Evolutionary conservation across 177 flowering plant species (phyloP).

Genomic region (Vitis hybrid): DNA sequence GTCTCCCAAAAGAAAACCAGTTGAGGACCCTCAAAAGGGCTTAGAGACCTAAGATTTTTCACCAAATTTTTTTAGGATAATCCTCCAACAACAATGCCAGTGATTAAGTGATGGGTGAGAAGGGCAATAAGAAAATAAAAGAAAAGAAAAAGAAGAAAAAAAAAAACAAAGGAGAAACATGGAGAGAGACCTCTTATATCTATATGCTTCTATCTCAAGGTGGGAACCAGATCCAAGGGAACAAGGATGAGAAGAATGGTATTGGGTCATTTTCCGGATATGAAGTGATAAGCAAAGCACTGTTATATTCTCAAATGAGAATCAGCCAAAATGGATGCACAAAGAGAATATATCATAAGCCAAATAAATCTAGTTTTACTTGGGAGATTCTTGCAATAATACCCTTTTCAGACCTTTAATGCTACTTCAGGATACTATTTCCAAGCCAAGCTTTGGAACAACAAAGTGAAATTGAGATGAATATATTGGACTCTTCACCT

Average conservation of each 20-base stretch:
- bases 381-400: neutral
- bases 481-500: neutral
- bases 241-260: neutral
- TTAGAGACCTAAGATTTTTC: too few relatives aligned
- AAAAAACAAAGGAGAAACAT: too few relatives aligned
- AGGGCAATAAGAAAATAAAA: too few relatives aligned
- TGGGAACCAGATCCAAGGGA: slow-evolving; percentile 6
- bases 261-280: slow-evolving; percentile 3
- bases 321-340: slow-evolving; percentile 2
- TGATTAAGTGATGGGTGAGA: too few relatives aligned
- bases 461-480: neutral
- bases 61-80: too few relatives aligned
- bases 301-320: slow-evolving; percentile 6
- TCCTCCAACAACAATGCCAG: too few relatives aligned
- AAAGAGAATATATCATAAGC: neutral
- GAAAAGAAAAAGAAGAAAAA: too few relatives aligned
- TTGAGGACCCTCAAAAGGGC: too few relatives aligned
- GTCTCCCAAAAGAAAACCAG: too few relatives aligned
- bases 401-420: neutral
- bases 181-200: neutral
- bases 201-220: neutral
- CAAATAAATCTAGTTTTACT: neutral
- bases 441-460: neutral
- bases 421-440: neutral
- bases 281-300: neutral